Evolutionary conservation across 331 rosid genomes (phyloP).

Genomic region (Stylosanthes scabra): DNA sequence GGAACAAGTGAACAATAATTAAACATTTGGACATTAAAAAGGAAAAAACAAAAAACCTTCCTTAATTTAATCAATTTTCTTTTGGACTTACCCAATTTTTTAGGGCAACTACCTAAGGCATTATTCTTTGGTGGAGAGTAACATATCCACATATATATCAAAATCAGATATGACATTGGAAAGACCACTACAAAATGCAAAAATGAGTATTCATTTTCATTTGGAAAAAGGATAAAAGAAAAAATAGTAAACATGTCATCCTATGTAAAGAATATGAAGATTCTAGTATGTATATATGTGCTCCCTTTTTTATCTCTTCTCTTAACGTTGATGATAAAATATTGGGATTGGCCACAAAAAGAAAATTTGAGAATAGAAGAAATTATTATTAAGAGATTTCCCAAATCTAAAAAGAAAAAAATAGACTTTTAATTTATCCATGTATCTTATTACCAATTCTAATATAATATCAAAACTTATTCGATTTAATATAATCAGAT

Average conservation of each 20-base stretch:
- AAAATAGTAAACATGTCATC: not conserved
- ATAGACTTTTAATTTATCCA: too few relatives aligned
- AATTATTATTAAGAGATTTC: too few relatives aligned
- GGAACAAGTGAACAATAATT: not conserved
- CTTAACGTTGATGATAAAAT: too few relatives aligned
- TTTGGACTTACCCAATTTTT: not conserved
- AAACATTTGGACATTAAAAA: too few relatives aligned
- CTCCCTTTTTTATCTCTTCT: too few relatives aligned
- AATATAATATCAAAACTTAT: too few relatives aligned
- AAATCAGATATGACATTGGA: not conserved
- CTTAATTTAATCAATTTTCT: not conserved
- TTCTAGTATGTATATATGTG: not conserved
- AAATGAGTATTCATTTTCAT: not conserved
- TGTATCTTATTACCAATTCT: too few relatives aligned
- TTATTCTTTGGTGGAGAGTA: not conserved
- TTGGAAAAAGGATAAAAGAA: not conserved
- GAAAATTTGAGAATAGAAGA: too few relatives aligned
- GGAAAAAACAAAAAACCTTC: too few relatives aligned
- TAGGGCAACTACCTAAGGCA: not conserved
- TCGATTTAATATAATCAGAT: too few relatives aligned
- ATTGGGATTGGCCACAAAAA: not conserved
- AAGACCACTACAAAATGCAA: not conserved
- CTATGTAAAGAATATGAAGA: not conserved
- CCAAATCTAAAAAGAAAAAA: too few relatives aligned
- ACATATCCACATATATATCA: not conserved